Conservation (phyloP, 768 basidiomycete genomes). For the Tricholoma furcatifolium region DNA sequence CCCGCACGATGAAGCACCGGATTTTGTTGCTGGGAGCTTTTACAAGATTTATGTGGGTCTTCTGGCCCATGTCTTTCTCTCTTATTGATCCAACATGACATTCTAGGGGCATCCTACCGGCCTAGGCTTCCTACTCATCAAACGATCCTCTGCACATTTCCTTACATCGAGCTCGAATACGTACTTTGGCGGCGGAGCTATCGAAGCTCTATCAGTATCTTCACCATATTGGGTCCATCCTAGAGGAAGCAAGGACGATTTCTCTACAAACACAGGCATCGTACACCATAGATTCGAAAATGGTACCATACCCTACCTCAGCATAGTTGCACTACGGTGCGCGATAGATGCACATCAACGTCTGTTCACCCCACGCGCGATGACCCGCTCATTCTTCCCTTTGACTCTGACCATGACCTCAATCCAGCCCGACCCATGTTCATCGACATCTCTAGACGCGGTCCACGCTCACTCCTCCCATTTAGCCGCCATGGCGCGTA, state of each 20-base stretch:
- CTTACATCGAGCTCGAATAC: background rate
- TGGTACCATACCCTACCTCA: slow-evolving; percentile 13
- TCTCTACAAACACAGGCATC: background rate
- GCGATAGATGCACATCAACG: slow-evolving; percentile 11
- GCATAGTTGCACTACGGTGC: slow-evolving; percentile 10
- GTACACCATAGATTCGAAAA: slow-evolving; percentile 14
- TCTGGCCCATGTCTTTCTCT: background rate
- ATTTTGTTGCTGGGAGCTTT: slow-evolving; percentile 15
- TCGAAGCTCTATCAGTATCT: slow-evolving; percentile 13
- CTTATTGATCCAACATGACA: background rate
- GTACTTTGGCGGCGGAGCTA: slow-evolving; percentile 15
- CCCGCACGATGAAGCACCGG: slow-evolving; percentile 11
- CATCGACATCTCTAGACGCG: slow-evolving; percentile 5
- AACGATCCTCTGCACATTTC: slow-evolving; percentile 14
- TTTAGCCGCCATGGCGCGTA: slow-evolving; percentile 5
- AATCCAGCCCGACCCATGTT: background rate
- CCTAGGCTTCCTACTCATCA: slow-evolving; percentile 15
- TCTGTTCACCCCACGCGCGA: slow-evolving; percentile 1
- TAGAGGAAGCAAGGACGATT: slow-evolving; percentile 8
- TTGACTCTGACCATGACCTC: background rate
- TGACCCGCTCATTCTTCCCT: no score
- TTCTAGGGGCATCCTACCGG: slow-evolving; percentile 15
- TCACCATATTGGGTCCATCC: slow-evolving; percentile 13
- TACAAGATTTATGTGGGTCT: slow-evolving; percentile 16
- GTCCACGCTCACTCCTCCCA: slow-evolving; percentile 9